These are phyloP conservation scores for Lepraria neglecta DNA, from an alignment of 495 filamentous ascomycete genomes.

Conservation along the genomic window DNA sequence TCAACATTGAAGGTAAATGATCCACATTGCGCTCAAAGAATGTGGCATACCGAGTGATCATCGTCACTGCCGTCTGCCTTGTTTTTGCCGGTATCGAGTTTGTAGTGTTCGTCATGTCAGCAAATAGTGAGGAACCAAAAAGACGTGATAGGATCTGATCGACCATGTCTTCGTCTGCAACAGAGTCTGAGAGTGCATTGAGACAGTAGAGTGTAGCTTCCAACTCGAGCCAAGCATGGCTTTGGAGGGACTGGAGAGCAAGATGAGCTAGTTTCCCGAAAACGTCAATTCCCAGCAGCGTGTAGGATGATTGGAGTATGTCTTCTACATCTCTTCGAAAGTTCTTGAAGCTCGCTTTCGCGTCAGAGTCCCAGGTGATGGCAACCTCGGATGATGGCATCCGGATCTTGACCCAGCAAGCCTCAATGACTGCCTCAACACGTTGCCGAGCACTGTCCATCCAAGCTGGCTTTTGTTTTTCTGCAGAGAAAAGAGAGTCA, in stretches of 20 bases:
- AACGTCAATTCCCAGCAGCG: slow-evolving; percentile 59
- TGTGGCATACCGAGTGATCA: slow-evolving; percentile 70
- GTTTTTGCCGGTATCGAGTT: slow-evolving; percentile 57
- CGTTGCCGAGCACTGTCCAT: slow-evolving; percentile 31
- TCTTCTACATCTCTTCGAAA: slow-evolving; percentile 79
- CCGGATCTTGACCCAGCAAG: slow-evolving; percentile 57
- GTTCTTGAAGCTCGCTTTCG: slow-evolving; percentile 63
- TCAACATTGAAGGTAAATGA: slow-evolving; percentile 67
- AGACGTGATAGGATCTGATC: slow-evolving; percentile 63
- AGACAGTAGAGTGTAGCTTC: slow-evolving; percentile 79
- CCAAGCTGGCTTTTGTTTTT: slow-evolving; percentile 38
- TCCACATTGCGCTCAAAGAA: slow-evolving; percentile 73
- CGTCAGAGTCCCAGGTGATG: slow-evolving; percentile 61
- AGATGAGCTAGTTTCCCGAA: slow-evolving; percentile 64
- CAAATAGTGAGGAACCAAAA: slow-evolving; percentile 64
- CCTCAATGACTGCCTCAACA: slow-evolving; percentile 51
- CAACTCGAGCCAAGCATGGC: slow-evolving; percentile 63
- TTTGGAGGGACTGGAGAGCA: slow-evolving; percentile 52
- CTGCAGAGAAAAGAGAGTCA: slow-evolving; percentile 30
- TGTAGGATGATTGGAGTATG: slow-evolving; percentile 69
- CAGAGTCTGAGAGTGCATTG: slow-evolving; percentile 65
- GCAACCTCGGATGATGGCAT: slow-evolving; percentile 46
- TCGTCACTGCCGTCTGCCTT: slow-evolving; percentile 68
- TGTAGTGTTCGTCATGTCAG: slow-evolving; percentile 40
- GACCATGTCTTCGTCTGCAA: slow-evolving; percentile 57